A percentile compares a stretch with the other conserved stretches of the same genome.
phyloP scores from a whole-genome alignment of 2,329 filamentous ascomycete genomes.

The Lachnellula occidentalis region DNA sequence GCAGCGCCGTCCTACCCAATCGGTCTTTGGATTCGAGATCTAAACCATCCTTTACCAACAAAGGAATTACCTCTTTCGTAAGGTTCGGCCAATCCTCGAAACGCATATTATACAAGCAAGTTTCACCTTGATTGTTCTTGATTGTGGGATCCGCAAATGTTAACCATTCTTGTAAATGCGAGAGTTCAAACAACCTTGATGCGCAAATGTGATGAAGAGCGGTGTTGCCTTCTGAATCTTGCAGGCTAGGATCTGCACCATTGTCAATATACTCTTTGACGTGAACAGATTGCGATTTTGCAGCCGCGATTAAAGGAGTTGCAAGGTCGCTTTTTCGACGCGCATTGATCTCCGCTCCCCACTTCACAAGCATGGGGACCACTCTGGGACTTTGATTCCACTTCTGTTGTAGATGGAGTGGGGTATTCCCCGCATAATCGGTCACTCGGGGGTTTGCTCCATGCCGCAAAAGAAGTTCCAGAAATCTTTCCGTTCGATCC shows the following conservation, averaged over 20 bases:
- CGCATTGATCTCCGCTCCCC: slow-evolving; percentile 9
- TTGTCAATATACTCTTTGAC: neutral
- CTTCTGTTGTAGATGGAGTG: neutral
- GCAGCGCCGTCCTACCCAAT: slow-evolving; percentile 5
- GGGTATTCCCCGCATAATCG: neutral
- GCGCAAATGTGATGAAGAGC: slow-evolving; percentile 7
- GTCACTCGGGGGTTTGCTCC: neutral
- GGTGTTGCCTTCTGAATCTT: slow-evolving; percentile 10
- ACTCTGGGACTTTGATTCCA: neutral
- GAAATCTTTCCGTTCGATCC: neutral
- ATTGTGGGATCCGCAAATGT: slow-evolving; percentile 1
- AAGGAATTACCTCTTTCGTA: neutral
- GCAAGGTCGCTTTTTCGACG: neutral
- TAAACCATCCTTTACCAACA: slow-evolving; percentile 4
- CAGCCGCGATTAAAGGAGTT: slow-evolving; percentile 7
- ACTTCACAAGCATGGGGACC: slow-evolving; percentile 1
- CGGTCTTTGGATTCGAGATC: slow-evolving; percentile 5
- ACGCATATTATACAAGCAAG: neutral
- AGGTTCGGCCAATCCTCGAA: slow-evolving; percentile 1
- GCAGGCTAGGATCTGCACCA: slow-evolving; percentile 3
- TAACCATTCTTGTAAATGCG: neutral
- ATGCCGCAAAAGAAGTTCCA: slow-evolving; percentile 1
- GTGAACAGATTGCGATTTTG: slow-evolving; percentile 1
- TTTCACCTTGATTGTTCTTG: slow-evolving; percentile 1
- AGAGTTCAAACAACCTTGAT: neutral